Evolutionary conservation across 345 rosid species (phyloP), one percentile per base, ranked within the genome.

Genomic region (Euclidium syriacum): DNA sequence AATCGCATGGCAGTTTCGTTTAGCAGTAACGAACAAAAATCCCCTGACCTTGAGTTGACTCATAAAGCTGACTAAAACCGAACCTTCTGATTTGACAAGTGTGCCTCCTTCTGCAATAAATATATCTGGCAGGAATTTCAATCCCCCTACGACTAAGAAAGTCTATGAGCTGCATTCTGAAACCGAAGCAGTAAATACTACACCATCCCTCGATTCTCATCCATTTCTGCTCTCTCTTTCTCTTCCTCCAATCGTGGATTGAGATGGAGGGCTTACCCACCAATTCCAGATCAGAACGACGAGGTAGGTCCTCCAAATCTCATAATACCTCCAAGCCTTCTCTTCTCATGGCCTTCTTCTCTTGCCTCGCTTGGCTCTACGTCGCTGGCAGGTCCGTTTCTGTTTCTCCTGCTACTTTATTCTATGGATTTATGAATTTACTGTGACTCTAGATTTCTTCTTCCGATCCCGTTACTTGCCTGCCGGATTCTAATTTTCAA

Each of bases 331-430:
- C 96, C 3, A 88, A 76, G 41, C 87, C 96, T 0, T 88, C 98
- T 3, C 58, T 88, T 25, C 46, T 83, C 10, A 52, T 88, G 79
- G 92, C 88, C 38, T 86, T 88, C 81, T 81, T 86, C 83, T 91
- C 96, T 61, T 91, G 95, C 70, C 61, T 91, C 67, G 98, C 98
- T 75, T 88, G 98, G 90, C 96, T 91, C 66, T 88, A 91, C 62
- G 95, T 88, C 51, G 96, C 95, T 42, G 98, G 98, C 69, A 77
- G 92, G 92, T 88, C 49, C 63, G 75, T 79, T 36, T 19, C n/a
- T 30, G 29, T 35, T 42, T 39, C 38, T 19, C 62, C 9, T 9
- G n/a, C 10, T 19, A 5, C 10, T 35, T 48, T 17, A 44, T 51
- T 52, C 29, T 7, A 36, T 5, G 3, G 6, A 25, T 52, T 23